Evolutionary conservation across 306 rosid genomes (phyloP).

Genomic region (Casuarina glauca): DNA sequence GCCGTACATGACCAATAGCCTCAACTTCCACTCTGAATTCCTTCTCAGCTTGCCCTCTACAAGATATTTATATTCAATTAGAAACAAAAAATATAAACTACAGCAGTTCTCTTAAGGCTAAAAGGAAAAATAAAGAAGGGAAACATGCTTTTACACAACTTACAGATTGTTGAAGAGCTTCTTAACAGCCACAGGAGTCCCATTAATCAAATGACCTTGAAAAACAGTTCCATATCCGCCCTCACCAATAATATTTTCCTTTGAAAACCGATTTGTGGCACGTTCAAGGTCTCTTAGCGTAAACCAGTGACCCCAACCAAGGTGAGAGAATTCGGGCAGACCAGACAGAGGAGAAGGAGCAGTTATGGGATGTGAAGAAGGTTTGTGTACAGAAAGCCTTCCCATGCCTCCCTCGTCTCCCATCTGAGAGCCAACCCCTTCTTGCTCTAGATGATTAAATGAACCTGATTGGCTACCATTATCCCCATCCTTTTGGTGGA

Average conservation of each 20-base stretch:
- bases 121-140: background rate
- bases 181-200: constrained; percentile 86
- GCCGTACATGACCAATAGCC: constrained; percentile 95
- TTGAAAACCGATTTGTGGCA: constrained; percentile 80
- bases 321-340: constrained; percentile 89
- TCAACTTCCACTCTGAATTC: constrained; percentile 97
- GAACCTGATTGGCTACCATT: constrained; percentile 75
- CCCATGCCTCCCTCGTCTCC: constrained; percentile 61
- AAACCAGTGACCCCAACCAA: constrained; percentile 99
- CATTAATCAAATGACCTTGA: constrained; percentile 72
- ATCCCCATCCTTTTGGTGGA: constrained; percentile 60
- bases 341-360: constrained; percentile 77
- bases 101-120: background rate
- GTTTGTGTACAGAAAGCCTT: constrained; percentile 36
- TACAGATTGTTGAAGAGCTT: constrained; percentile 90
- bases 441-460: constrained; percentile 57
- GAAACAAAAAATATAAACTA: constrained; percentile 2
- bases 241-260: constrained; percentile 85
- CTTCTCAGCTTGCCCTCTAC: constrained; percentile 94
- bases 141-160: constrained; percentile 37
- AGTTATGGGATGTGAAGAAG: constrained; percentile 52
- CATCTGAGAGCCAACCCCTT: constrained; percentile 58
- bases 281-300: constrained; percentile 86
- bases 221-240: constrained; percentile 96
- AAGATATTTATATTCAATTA: constrained; percentile 10